A percentile compares a stretch with the other conserved stretches of the same genome.
Conservation (phyloP, 225 moss, liverwort and hornwort genomes). For the Polytrichum commune region DNA sequence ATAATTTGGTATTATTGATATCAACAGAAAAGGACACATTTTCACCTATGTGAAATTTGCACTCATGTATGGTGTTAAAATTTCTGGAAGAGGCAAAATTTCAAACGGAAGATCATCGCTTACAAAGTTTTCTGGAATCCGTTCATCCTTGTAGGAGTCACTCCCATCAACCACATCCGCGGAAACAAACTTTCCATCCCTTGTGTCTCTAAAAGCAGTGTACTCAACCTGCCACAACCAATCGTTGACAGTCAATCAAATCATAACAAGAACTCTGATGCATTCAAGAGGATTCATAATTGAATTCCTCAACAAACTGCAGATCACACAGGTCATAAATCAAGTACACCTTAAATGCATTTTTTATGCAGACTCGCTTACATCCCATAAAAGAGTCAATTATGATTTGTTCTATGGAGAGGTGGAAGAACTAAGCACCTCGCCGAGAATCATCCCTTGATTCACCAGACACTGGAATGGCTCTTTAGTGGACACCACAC, state of each 20-base stretch:
- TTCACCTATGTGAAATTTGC: too few relatives aligned
- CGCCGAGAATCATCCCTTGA: conserved; percentile 98
- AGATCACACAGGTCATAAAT: too few relatives aligned
- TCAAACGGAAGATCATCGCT: conserved; percentile 11
- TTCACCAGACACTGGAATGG: conserved; percentile 95
- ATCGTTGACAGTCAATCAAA: too few relatives aligned
- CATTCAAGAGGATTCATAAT: too few relatives aligned
- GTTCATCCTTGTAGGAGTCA: conserved; percentile 60
- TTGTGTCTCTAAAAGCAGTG: conserved; percentile 59
- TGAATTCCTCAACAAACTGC: too few relatives aligned
- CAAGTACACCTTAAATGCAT: too few relatives aligned
- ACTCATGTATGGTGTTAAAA: too few relatives aligned
- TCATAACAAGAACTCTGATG: too few relatives aligned
- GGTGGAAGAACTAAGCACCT: conserved; percentile 47
- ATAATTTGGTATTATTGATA: too few relatives aligned
- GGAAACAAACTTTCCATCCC: conserved; percentile 69
- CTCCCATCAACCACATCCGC: conserved; percentile 57
- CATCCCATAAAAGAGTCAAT: too few relatives aligned
- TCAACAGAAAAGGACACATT: too few relatives aligned
- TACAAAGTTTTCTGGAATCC: conserved; percentile 73
- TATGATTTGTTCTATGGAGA: background rate
- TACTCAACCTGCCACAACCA: conserved; percentile 69
- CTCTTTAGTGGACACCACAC: conserved; percentile 90
- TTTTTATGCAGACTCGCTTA: too few relatives aligned
- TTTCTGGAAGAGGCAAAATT: background rate